Evolutionary conservation across 208 protist species (phyloP), one percentile per base, ranked within the genome.

Genomic region (Trypanosoma conorhini): DNA sequence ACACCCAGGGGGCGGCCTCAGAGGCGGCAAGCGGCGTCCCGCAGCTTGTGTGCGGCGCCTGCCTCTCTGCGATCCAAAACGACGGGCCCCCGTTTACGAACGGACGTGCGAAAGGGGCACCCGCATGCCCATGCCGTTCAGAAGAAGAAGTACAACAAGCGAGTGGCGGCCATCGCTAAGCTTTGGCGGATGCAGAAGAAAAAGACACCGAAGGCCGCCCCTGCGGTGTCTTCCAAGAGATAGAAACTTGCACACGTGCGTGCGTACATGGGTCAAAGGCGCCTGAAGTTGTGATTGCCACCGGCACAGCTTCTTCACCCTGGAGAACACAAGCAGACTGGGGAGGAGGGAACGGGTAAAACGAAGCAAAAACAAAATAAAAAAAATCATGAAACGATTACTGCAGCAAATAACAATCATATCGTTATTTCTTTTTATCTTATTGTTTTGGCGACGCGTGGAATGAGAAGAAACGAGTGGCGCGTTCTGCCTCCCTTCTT

Each of bases 111-210:
- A 74, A 51, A 74, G 70, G 56, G 68, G 24, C 61, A 19, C 38
- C 50, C 48, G 19, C 70, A 76, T 24, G 58, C 70, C 0, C 75
- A 93, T 56, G 64, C 81, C 40, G 62, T 73, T 15, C 86, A 93
- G 65, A 82, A 82, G 46, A 85, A 87, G 42, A 90, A 88, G 67
- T 96, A 96, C 75, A 96, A 96, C 76, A 93, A 93, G 40, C 81
- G 91, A 40, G 85, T 96, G 12, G 82, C 76, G 40, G 84, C 82
- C 13, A 96, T 96, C 54, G 91, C 88, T n/a, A 80, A 86, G 13
- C 77, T 96, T 44, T 96, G 85, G 82, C 80, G 83, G 55, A 75
- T 86, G 61, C 86, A 87, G 35, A 83, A 85, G 65, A 71, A 62
- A 66, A 56, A 58, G 48, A 62, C 15, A 33, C 10, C 8, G 3